phyloP scores from a whole-genome alignment of 805 yeast genomes.

The Yarrowia sp. region DNA sequence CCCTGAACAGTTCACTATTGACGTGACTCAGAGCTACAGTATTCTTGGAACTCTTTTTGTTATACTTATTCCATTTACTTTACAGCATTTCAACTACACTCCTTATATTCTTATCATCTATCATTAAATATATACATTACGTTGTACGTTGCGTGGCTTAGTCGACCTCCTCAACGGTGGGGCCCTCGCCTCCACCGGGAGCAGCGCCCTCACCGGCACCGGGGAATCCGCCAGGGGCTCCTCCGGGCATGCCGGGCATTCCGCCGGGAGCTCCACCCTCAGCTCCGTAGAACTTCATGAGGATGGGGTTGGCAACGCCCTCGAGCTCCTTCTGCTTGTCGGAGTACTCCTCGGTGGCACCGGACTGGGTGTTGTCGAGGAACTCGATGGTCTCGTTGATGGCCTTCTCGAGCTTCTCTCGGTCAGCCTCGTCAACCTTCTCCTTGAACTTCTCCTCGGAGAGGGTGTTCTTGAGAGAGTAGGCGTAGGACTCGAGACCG shows the following conservation, averaged over 20 bases:
- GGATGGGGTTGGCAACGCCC: constrained; percentile 93
- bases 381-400: constrained; percentile 86
- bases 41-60: too few species aligned
- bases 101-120: background rate
- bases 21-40: too few species aligned
- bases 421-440: constrained; percentile 72
- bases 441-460: constrained; percentile 79
- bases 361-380: constrained; percentile 94
- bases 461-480: constrained; percentile 85
- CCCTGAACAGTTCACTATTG: too few species aligned
- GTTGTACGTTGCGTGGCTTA: constrained; percentile 37
- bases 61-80: too few species aligned
- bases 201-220: constrained; percentile 70
- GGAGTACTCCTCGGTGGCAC: constrained; percentile 87
- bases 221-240: constrained; percentile 70
- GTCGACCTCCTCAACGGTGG: constrained; percentile 62
- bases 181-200: constrained; percentile 65
- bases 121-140: constrained; percentile 37
- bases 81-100: too few species aligned
- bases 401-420: constrained; percentile 74
- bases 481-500: constrained; percentile 93
- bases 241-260: constrained; percentile 77
- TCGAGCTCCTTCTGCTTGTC: constrained; percentile 97
- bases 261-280: constrained; percentile 80
- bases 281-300: constrained; percentile 95